Base-by-base conservation (phyloP, 495 filamentous ascomycete genomes). In the Penicillium daleae region DNA sequence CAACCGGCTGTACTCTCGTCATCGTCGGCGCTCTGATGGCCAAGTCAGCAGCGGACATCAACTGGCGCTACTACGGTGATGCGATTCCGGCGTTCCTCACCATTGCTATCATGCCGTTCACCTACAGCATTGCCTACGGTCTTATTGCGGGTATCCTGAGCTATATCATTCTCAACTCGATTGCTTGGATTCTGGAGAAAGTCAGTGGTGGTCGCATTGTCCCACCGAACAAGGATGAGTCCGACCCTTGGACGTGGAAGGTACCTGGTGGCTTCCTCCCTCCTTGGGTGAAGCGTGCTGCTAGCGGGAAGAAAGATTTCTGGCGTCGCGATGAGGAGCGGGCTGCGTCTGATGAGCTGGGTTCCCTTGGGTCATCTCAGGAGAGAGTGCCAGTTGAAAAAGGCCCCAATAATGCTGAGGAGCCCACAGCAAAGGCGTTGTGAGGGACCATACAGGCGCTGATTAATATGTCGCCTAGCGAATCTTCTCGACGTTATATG, bases 51-150 rank as follows among this genome's bases (percentile, higher is more conserved):
- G 83, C 82, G 26, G 88, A 93, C 60, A 93, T 94, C 79, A 94
- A 94, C 81, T 93, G 91, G 91, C 76, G 78, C 10, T 94, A 94
- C 77, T 74, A 87, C 35, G 90, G 89, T 53, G 91, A 94, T 73
- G 86, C 88, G 26, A 80, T 93, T 32, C 91, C 91, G 0, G 91
- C 91, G 1, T 93, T 94, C 74, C 71, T 93, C 32, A 92, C 90
- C 29, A 89, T 94, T 61, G 84, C 86, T 66, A 74, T 90, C 67
- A 93, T 94, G 91, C 90, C 90, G n/a, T 93, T 93, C 77, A 92
- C 89, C 22, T 92, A 91, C 73, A 90, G 86, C 49, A 92, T 92
- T 66, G 89, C 90, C 17, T 89, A 93, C 69, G 90, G 90, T 24
- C 81, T 92, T 31, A 90, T 93, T 59, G 90, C 89, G 4, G 91